A percentile compares a stretch with the other conserved stretches of the same genome.
Conservation (phyloP, 768 basidiomycete species). For the Strobilomyces dryophilus region DNA sequence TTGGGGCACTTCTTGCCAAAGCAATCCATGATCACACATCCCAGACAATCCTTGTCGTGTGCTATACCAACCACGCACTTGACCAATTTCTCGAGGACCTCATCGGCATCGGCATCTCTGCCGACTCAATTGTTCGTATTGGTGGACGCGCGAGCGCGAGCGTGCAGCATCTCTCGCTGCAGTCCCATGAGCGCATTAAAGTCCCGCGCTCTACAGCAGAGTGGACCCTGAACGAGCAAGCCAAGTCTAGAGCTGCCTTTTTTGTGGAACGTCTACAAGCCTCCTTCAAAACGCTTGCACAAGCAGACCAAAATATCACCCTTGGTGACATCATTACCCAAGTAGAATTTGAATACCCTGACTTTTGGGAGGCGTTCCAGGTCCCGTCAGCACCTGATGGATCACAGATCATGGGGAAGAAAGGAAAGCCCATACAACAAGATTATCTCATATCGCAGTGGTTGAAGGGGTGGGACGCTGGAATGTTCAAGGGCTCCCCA, state of each 20-base stretch:
- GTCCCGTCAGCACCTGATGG: constrained; percentile 42
- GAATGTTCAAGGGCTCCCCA: constrained; percentile 32
- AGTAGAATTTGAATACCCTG: constrained; percentile 49
- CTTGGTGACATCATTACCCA: constrained; percentile 37
- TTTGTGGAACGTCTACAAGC: constrained; percentile 23
- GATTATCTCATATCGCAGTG: constrained; percentile 48
- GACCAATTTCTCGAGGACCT: constrained; percentile 67
- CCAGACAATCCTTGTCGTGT: constrained; percentile 60
- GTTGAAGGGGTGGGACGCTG: constrained; percentile 42
- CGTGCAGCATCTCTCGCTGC: constrained; percentile 46
- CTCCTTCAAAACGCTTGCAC: constrained; percentile 30
- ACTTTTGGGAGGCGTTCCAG: constrained; percentile 43
- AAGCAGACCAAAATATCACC: constrained; percentile 9
- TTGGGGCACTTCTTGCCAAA: constrained; percentile 65
- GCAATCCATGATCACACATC: constrained; percentile 45
- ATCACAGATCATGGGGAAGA: constrained; percentile 39
- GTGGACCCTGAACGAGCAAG: constrained; percentile 39
- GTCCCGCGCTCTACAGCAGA: constrained; percentile 29
- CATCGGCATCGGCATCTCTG: constrained; percentile 54
- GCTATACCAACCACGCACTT: constrained; percentile 72
- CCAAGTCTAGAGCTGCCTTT: constrained; percentile 25
- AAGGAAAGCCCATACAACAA: constrained; percentile 32
- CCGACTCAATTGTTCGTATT: constrained; percentile 48
- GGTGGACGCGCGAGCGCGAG: constrained; percentile 49
- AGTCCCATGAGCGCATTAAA: constrained; percentile 33